Base-by-base conservation (phyloP, 495 filamentous ascomycete species). In the Parachaetomium inaequale region DNA sequence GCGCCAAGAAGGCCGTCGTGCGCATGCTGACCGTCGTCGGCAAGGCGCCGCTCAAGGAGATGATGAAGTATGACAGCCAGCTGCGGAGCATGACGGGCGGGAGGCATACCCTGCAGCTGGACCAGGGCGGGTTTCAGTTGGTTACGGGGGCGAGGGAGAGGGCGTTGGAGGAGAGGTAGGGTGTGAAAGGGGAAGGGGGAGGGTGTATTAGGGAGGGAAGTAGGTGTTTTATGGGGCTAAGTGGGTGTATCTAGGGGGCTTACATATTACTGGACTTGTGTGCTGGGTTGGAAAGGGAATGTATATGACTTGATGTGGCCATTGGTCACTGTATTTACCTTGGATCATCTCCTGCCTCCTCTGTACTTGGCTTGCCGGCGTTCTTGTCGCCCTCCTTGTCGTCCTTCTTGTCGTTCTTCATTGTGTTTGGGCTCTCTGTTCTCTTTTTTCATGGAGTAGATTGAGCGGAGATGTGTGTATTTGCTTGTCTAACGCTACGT, bases 61-160 rank as follows among this genome's bases (percentile, higher is more conserved):
- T 98, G 93, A 89, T 97, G 54, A 92, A 93, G 34, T 99, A 99
- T 75, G 75, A 98, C 68, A 92, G 89, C 74, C 90, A 95, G 73
- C 76, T 99, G 69, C 78, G 95, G 43, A 91, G 88, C 72, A 75
- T 96, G 77, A 99, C 93, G 17, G 87, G 86, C 11, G 95, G 95
- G 0, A 81, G 94, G 29, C 95, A 96, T 28, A 90, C 91, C 6
- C 91, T 99, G 73, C 89, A 94, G 29, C 93, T 99, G 91, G 86
- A 81, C 53, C 85, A 95, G 36, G 93, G 96, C 77, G 84, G 84
- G 40, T 99, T 96, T 73, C 93, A 98, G 77, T 83, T 82, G 70
- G 90, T 99, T 75, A 85, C 84, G 47, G 81, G 85, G 3, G 72
- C 74, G 7, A 73, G 81, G 63, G 82, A 84, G 65, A 79, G 74